phyloP scores from a whole-genome alignment of 305 asterid genomes.

The Fraxinus sp. region DNA sequence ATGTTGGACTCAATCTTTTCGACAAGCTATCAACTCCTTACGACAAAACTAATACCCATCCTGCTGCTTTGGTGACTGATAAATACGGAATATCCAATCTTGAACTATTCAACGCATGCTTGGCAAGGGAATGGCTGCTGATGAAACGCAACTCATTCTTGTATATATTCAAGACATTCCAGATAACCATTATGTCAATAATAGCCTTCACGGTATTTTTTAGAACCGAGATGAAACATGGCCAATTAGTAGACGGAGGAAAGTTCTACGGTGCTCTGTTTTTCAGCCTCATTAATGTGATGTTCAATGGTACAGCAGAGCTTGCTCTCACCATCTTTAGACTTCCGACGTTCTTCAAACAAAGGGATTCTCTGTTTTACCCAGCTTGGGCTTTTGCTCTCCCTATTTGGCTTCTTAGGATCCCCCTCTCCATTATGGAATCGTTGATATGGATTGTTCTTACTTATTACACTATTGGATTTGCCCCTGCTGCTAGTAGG shows the following conservation, averaged over 20 bases:
- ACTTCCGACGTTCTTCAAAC: constrained; percentile 51
- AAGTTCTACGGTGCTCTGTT: constrained; percentile 51
- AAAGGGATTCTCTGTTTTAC: constrained; percentile 44
- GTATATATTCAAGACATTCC: constrained; percentile 42
- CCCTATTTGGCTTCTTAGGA: constrained; percentile 45
- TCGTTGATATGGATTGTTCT: constrained; percentile 45
- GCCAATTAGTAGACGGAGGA: constrained; percentile 37
- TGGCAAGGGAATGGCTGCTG: constrained; percentile 46
- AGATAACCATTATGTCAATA: constrained; percentile 40
- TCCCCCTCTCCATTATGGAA: constrained; percentile 43
- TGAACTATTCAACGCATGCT: constrained; percentile 45
- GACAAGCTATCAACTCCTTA: constrained; percentile 35
- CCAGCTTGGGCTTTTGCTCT: constrained; percentile 57
- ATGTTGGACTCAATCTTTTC: constrained; percentile 33
- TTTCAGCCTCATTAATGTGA: constrained; percentile 48
- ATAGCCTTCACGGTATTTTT: constrained; percentile 51
- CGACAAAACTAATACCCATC: constrained; percentile 41
- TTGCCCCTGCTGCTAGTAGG: constrained; percentile 51
- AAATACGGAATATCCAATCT: constrained; percentile 44
- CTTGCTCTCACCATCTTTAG: constrained; percentile 44
- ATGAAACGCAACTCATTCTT: constrained; percentile 48
- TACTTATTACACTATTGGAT: constrained; percentile 52
- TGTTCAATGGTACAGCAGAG: constrained; percentile 37
- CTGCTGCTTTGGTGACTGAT: constrained; percentile 46
- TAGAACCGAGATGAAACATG: constrained; percentile 40